These are phyloP conservation scores for Penicillium crustosum DNA, from an alignment of 2,329 filamentous ascomycete species.

Conservation along the genomic window DNA sequence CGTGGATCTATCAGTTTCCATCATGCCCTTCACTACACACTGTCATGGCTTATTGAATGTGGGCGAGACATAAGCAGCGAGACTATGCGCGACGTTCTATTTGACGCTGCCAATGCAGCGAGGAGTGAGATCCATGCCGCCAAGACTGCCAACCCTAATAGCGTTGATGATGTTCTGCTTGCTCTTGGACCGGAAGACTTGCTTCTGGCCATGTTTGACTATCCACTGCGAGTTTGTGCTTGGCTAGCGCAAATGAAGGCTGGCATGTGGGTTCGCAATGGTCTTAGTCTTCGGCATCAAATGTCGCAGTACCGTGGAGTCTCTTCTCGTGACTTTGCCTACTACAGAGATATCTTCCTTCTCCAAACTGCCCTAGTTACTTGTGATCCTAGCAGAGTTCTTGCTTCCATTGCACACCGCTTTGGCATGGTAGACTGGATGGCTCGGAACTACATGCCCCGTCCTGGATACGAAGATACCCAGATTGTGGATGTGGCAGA, in stretches of 20 bases:
- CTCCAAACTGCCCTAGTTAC: slow-evolving; percentile 87
- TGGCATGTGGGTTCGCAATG: slow-evolving; percentile 97
- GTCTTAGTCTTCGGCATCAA: slow-evolving; percentile 91
- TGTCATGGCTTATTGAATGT: slow-evolving; percentile 93
- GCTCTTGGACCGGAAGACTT: slow-evolving; percentile 67
- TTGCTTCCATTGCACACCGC: slow-evolving; percentile 87
- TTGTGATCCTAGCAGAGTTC: slow-evolving; percentile 76
- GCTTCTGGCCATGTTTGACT: slow-evolving; percentile 85
- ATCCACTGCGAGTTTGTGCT: slow-evolving; percentile 85
- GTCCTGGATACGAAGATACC: slow-evolving; percentile 74
- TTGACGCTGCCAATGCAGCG: slow-evolving; percentile 63
- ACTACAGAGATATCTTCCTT: slow-evolving; percentile 92
- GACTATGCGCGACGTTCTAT: slow-evolving; percentile 66
- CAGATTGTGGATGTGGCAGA: slow-evolving; percentile 93
- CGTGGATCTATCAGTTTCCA: slow-evolving; percentile 94
- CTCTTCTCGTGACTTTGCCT: slow-evolving; percentile 83
- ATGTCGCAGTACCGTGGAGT: slow-evolving; percentile 91
- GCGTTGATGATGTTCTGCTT: slow-evolving; percentile 60
- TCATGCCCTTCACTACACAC: slow-evolving; percentile 90
- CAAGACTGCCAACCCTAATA: slow-evolving; percentile 47
- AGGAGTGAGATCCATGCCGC: slow-evolving; percentile 57
- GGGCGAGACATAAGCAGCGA: slow-evolving; percentile 71
- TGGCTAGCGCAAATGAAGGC: slow-evolving; percentile 99
- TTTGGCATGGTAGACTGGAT: slow-evolving; percentile 89
- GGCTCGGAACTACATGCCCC: slow-evolving; percentile 73